Evolutionary conservation across 78 protist genomes (phyloP), one percentile per base, ranked within the genome.

Genomic region (Dictyostelium intermedium): DNA sequence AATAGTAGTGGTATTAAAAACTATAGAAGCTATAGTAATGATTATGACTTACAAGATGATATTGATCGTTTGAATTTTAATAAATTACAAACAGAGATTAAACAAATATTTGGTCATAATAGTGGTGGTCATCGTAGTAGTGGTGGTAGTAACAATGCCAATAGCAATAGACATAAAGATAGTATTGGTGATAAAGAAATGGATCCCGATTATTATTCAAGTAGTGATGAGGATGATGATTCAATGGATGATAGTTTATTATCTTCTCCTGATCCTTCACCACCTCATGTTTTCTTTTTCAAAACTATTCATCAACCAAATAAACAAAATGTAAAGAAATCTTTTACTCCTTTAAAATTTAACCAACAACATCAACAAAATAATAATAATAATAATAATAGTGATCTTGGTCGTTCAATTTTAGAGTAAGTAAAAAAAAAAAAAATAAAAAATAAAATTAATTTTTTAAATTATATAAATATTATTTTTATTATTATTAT

Each of bases 271-370:
- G 81, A 69, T 47, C 82, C 91, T 1, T 84, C 91, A 34, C 91
- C 91, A 18, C 91, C 91, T 10, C 91, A 73, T 20, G 18, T 35
- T n/a, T n/a, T 83, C 81, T 84, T 84, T 73, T 84, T 84, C 91
- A 69, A 73, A 84, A 84, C 91, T 27, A 84, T 84, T 34, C 91
- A 84, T 73, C 74, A 70, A 45, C 47, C 91, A 18, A 34, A 76
- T 56, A 56, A 56, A 56, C 66, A 56, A 3, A 56, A 56, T 56
- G 27, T 56, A 56, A 56, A 56, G 9, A 56, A 56, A 56, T 56
- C 66, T 20, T 56, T 56, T 16, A 23, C 66, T 56, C 66, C 66
- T 56, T 56, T 56, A 56, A 56, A 56, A 56, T 56, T 56, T 56
- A 56, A 56, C 20, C 66, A 56, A 56, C n/a, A 56, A 56, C 11